Evolutionary conservation across 345 rosid genomes (phyloP).

Genomic region (Orychophragmus violaceus): DNA sequence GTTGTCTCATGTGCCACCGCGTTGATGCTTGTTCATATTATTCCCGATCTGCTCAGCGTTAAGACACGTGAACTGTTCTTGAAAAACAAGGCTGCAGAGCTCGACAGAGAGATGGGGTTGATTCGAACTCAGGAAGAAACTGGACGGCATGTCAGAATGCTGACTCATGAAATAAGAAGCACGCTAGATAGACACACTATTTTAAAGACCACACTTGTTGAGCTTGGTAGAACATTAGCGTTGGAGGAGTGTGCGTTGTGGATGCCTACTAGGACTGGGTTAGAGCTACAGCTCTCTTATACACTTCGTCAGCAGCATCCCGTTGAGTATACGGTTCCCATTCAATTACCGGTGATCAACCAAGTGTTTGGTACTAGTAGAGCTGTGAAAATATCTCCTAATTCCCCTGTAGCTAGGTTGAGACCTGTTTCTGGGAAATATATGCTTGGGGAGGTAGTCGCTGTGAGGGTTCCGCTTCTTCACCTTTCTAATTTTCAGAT

Average conservation of each 20-base stretch:
- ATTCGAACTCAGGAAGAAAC: slow-evolving; percentile 98
- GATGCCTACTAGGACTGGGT: slow-evolving; percentile 98
- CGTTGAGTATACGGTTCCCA: slow-evolving; percentile 87
- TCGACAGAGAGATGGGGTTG: slow-evolving; percentile 96
- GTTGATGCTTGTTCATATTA: slow-evolving; percentile 94
- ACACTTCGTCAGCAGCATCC: slow-evolving; percentile 95
- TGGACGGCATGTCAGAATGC: slow-evolving; percentile 94
- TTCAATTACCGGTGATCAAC: slow-evolving; percentile 87
- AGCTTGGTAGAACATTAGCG: slow-evolving; percentile 81
- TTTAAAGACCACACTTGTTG: slow-evolving; percentile 85
- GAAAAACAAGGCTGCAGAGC: slow-evolving; percentile 95
- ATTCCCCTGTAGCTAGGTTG: slow-evolving; percentile 77
- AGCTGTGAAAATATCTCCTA: slow-evolving; percentile 82
- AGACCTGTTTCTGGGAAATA: slow-evolving; percentile 78
- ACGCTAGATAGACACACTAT: slow-evolving; percentile 95
- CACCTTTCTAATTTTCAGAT: slow-evolving; percentile 96
- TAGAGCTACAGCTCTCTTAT: slow-evolving; percentile 91
- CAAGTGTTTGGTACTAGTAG: slow-evolving; percentile 71
- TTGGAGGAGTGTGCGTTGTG: slow-evolving; percentile 97
- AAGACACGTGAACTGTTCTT: slow-evolving; percentile 84
- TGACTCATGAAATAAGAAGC: slow-evolving; percentile 92
- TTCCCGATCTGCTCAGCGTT: slow-evolving; percentile 87
- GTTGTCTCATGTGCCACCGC: slow-evolving; percentile 91
- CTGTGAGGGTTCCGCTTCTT: slow-evolving; percentile 92
- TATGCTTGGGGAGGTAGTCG: slow-evolving; percentile 90